Evolutionary conservation across 75 land plant species (phyloP), one percentile per base, ranked within the genome.

Genomic region (Selaginella tamariscina): DNA sequence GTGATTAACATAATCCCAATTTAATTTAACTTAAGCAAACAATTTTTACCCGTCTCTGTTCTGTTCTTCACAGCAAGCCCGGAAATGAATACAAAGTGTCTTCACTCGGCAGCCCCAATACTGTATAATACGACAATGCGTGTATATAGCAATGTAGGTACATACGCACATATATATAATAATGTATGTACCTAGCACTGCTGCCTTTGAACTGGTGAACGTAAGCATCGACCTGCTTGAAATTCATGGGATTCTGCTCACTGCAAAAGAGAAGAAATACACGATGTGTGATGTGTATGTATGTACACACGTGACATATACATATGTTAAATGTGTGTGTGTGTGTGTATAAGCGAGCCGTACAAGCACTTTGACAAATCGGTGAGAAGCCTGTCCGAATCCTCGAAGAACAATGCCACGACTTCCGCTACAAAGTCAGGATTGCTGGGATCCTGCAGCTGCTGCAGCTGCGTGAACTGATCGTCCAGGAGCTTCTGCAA

Each of bases 361-460:
- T 54, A 88, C 93, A 88, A 31, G 33, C 89, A 73, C 24, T 74
- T 77, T 44, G 88, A 80, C 0, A 88, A 68, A 57, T 71, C 88
- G 31, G 33, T 27, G 20, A 86, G 56, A 24, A 82, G 62, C 66
- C 82, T 79, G 1, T 76, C 64, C 1, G 89, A 83, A 32, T 86
- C 85, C 56, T 65, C 74, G 64, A 80, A 86, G 62, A 81, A 88
- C 71, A 82, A 66, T 31, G 84, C 64, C 1, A 82, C 77, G 24
- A 86, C 84, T 77, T 88, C 93, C 56, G 89, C 82, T 0, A 84
- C 93, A 68, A 88, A 88, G 33, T 79, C 77, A 1, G 93, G 93
- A 68, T 80, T 86, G 20, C 68, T 71, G 22, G 82, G 84, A 72
- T 88, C 93, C 55, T 86, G 89, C 55, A 88, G 56, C 56, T 82